A percentile compares a stretch with the other conserved stretches of the same genome.
phyloP scores from a whole-genome alignment of 2,329 filamentous ascomycete genomes.

The Cercospora janseana region DNA sequence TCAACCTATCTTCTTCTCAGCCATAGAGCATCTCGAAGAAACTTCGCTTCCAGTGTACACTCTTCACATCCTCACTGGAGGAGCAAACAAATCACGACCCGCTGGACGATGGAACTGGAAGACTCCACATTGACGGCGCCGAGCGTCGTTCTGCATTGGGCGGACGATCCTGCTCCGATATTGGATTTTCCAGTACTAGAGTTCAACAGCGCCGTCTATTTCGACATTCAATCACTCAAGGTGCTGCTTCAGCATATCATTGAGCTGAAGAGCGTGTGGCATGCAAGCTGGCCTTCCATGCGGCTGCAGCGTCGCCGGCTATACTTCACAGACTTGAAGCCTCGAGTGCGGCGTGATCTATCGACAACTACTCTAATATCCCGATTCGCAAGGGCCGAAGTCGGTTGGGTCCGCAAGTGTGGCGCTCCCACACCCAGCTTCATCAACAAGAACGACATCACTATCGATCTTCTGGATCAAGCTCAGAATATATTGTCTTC shows the following conservation, averaged over 20 bases:
- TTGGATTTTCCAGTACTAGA: no score
- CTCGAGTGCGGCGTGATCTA: conserved; percentile 8
- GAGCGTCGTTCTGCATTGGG: no score
- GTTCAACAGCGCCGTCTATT: background rate
- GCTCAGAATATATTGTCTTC: conserved; percentile 8
- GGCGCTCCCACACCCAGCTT: background rate
- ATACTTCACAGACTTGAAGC: conserved; percentile 15
- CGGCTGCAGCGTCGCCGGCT: conserved; percentile 12
- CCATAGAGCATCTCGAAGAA: no score
- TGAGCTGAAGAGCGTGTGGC: conserved; percentile 12
- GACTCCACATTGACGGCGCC: background rate
- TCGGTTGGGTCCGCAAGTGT: conserved; percentile 6
- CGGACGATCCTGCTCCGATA: no score
- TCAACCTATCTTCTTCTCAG: no score
- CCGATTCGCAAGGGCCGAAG: conserved; percentile 11
- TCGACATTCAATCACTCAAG: conserved; percentile 10
- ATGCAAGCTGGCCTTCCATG: conserved; percentile 16
- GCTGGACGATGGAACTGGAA: no score
- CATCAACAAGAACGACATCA: conserved; percentile 10
- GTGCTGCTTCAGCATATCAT: conserved; percentile 16
- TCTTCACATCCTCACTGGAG: no score
- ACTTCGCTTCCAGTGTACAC: no score
- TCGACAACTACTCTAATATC: conserved; percentile 11
- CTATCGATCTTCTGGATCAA: conserved; percentile 12
- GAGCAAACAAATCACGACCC: no score